These are phyloP conservation scores for Termitomyces bulborhizus DNA, from an alignment of 768 basidiomycete genomes.

Conservation along the genomic window DNA sequence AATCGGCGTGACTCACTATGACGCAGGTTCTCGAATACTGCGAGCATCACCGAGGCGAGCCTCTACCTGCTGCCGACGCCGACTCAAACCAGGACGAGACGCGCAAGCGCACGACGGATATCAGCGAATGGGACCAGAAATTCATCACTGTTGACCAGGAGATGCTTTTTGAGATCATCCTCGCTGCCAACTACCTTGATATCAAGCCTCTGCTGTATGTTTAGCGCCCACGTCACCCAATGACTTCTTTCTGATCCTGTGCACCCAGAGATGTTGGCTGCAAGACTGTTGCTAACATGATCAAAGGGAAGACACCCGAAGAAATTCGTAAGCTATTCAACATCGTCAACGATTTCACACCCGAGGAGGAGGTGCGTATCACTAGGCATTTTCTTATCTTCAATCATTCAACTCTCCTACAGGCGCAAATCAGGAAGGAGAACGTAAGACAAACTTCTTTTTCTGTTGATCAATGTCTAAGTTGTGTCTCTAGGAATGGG, in stretches of 20 bases:
- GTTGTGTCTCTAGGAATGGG: conserved; percentile 68
- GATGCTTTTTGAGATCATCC: conserved; percentile 99
- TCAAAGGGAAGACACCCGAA: conserved; percentile 99
- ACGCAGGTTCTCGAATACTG: conserved; percentile 94
- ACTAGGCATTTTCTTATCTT: not conserved
- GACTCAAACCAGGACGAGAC: conserved; percentile 87
- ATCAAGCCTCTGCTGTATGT: conserved; percentile 96
- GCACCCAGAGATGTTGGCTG: conserved; percentile 85
- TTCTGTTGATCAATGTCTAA: conserved; percentile 11
- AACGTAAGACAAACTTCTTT: conserved; percentile 56
- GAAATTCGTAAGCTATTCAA: conserved; percentile 99
- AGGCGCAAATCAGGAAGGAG: conserved; percentile 99
- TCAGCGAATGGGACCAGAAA: conserved; percentile 99
- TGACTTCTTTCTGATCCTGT: not conserved
- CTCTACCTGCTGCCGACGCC: conserved; percentile 80
- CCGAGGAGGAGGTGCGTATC: conserved; percentile 86
- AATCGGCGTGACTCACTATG: not conserved
- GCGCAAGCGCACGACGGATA: conserved; percentile 96
- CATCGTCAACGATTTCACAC: conserved; percentile 97
- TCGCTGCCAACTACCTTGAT: conserved; percentile 99
- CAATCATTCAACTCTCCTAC: conserved; percentile 7
- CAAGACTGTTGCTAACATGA: conserved; percentile 99
- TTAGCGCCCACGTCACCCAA: not conserved
- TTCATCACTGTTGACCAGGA: conserved; percentile 99
- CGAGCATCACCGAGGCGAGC: conserved; percentile 97